Evolutionary conservation across 768 basidiomycete genomes (phyloP), one percentile per base, ranked within the genome.

Genomic region (Trametes meyenii): DNA sequence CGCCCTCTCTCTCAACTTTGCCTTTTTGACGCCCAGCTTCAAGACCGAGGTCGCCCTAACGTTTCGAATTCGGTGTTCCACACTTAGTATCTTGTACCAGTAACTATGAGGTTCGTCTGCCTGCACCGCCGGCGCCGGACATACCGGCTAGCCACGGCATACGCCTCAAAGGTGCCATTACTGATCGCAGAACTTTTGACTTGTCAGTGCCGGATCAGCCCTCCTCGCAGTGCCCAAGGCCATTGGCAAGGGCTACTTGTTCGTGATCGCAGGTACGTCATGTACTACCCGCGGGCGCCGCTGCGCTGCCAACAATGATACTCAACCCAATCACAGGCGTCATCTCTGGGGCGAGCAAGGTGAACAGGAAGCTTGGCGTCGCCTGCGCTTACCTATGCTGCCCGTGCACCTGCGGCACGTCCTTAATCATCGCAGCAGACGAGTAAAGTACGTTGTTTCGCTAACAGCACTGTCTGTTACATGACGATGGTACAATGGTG

Each of bases 331-430:
- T 36, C 12, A 12, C 21, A 60, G 58, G 58, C 3, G 21, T 43
- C 33, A 38, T 60, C 17, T 24, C 58, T 16, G 58, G 58, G 23
- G 58, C 58, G 14, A 60, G 50, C 50, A 60, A 60, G 42, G 45
- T 60, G 35, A 60, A 52, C 44, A 35, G 35, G 33, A 45, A 45
- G 21, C 39, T 60, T 24, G 58, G 58, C 35, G 38, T 52, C n/a
- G 35, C 38, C 44, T 60, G 50, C 51, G 50, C 35, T 3, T 60
- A 40, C 48, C 35, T 60, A 36, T 60, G 58, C 58, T 44, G 40
- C 16, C 58, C 58, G 5, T 60, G 58, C 35, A 60, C 58, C 3
- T 60, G 58, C 24, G 58, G 58, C 17, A 39, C 33, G 21, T 60
- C 58, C 11, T 24, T 60, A 50, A 52, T 60, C 3, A 44, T 26